phyloP scores from a whole-genome alignment of 2,329 filamentous ascomycete species.

The Penicillium brasilianum region DNA sequence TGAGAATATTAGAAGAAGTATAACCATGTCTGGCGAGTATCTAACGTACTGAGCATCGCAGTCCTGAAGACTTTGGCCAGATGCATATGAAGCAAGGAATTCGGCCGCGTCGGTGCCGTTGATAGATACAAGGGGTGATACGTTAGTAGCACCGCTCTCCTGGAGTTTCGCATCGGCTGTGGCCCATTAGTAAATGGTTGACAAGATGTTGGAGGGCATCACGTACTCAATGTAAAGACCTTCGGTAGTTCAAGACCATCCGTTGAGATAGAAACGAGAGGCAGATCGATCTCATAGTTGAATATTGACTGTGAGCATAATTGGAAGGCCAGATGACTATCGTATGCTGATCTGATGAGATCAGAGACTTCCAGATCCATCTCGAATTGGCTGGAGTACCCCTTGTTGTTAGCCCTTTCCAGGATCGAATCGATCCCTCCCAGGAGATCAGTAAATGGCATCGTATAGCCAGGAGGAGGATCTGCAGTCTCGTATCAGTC shows the following conservation, averaged over 20 bases:
- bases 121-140: conserved; percentile 60
- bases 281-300: conserved; percentile 45
- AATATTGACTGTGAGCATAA: conserved; percentile 49
- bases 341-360: conserved; percentile 62
- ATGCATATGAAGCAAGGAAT: conserved; percentile 51
- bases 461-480: conserved; percentile 58
- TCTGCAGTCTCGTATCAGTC: conserved; percentile 33
- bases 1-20: conserved; percentile 16
- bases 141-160: conserved; percentile 34
- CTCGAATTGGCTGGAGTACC: conserved; percentile 59
- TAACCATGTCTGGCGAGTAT: too few relatives aligned
- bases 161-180: conserved; percentile 27
- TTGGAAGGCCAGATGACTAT: conserved; percentile 59
- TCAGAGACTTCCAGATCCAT: conserved; percentile 61
- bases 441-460: conserved; percentile 56
- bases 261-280: conserved; percentile 64
- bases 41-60: conserved; percentile 58
- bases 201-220: neutral
- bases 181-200: conserved; percentile 1
- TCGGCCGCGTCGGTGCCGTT: conserved; percentile 61
- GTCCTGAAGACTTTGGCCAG: conserved; percentile 59
- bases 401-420: conserved; percentile 47
- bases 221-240: conserved; percentile 50
- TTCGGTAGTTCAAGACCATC: conserved; percentile 65
- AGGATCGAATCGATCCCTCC: conserved; percentile 54